Base-by-base conservation (phyloP, 2,329 filamentous ascomycete genomes). In the Fusarium staphyleae region DNA sequence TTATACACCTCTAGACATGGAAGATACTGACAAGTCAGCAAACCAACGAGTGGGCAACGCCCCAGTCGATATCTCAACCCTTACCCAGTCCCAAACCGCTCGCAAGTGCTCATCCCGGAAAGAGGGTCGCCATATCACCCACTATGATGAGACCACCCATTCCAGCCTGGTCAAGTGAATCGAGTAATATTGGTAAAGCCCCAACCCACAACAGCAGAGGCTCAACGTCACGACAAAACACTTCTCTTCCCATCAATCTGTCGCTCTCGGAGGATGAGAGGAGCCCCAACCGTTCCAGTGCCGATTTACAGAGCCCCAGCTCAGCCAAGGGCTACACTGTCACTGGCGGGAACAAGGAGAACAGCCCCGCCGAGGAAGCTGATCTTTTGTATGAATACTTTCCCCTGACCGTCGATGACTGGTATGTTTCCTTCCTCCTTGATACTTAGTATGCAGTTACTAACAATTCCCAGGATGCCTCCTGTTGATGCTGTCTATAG, bases 371-470 rank as follows among this genome's bases (percentile, higher is more conserved):
- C 60, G 91, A 96, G 65, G 88, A 88, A 64, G 87, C 87, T 1
- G 93, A 97, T 73, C 78, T 93, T 61, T 77, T 97, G 14, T 97
- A 97, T 70, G 93, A 98, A 75, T 97, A 98, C 70, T 97, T 98
- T 61, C 93, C 93, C 0, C 79, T 98, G 13, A 92, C 89, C 41
- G 77, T 96, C 52, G 92, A 97, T 71, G 93, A 97, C 69, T 97
- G 89, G 89, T 84, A 71, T 67, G 75, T 48, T 15, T 29, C 22
- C 22, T 26, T 69, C 6, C 28, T 15, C 33, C 32, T 18, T 50
- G 34, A 5, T 30, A n/a, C 29, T 41, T n/a, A 4, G 13, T 16
- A 32, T 11, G 15, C 19, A 13, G 32, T 49, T 43, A 47, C 58
- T 69, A 57, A 69, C 36, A 3, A 29, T 29, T 11, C 22, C 37